Conservation (phyloP, 305 asterid genomes). For the Fraxinus ornus region DNA sequence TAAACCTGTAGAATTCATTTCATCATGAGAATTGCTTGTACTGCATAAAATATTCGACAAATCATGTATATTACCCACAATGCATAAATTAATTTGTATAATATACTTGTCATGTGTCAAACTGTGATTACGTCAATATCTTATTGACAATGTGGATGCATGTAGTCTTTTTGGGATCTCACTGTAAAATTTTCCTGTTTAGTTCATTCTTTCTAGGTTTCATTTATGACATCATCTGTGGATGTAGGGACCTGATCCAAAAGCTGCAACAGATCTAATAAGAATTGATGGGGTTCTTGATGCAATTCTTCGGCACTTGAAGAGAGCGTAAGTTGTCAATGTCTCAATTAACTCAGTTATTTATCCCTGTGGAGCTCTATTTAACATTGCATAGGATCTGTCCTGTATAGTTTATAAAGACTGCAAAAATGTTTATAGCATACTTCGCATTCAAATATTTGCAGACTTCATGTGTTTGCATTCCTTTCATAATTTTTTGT, state of each 20-base stretch:
- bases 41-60: not conserved
- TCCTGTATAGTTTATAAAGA: not conserved
- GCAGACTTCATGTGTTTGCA: not conserved
- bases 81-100: not conserved
- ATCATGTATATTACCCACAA: not conserved
- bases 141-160: conserved; percentile 10
- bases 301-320: conserved; percentile 77
- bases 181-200: not conserved
- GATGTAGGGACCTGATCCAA: conserved; percentile 78
- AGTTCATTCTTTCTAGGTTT: conserved; percentile 18
- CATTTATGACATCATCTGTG: conserved; percentile 24
- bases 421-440: not conserved
- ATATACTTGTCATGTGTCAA: not conserved
- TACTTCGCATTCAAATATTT: not conserved
- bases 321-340: conserved; percentile 62
- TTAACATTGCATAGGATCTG: conserved; percentile 10
- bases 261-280: conserved; percentile 81
- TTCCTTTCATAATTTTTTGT: not conserved
- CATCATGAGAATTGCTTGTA: not conserved
- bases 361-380: conserved; percentile 15
- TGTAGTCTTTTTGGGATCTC: not conserved
- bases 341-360: not conserved
- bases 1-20: conserved; percentile 1
- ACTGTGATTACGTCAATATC: not conserved
- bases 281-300: conserved; percentile 73